Base-by-base conservation (phyloP, 495 filamentous ascomycete genomes). In the Aspergillus baeticus region DNA sequence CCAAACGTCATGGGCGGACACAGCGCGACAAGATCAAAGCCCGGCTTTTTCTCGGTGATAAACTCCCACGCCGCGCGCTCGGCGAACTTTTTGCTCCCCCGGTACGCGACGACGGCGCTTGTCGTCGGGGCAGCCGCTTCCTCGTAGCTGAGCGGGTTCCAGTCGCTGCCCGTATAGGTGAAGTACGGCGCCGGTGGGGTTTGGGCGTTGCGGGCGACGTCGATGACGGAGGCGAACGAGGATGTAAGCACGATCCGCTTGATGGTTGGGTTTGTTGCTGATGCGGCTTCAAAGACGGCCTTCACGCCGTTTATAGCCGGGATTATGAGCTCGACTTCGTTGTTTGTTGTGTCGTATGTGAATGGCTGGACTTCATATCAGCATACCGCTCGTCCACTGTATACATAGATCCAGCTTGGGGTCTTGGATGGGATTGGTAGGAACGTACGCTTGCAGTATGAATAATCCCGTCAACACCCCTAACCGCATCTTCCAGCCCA, bases 291-390 rank as follows among this genome's bases (percentile, higher is more conserved):
- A n/a, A 92, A 75, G 54, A 91, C 79, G 14, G 75, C 73, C 4
- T 79, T 84, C 1, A 87, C 90, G 33, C 88, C 88, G 59, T 82
- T 83, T 48, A 93, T 77, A 11, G 90, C 90, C 0, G 90, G 89
- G 57, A 88, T 78, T 42, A 92, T 70, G 13, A 93, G 77, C 43
- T 92, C 85, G 41, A 77, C 84, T 59, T 89, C 74, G 35, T 86
- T 77, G 67, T 92, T 42, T 13, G 36, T 22, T 58, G 77, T 73
- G 53, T 71, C 71, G 57, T 72, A 64, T 20, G 50, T 43, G 61
- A 69, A 63, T 4, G 69, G 69, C 20, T 55, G n/a, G n/a, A n/a
- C n/a, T n/a, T n/a, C n/a, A n/a, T n/a, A n/a, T n/a, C n/a, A n/a
- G n/a, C n/a, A n/a, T n/a, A n/a, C n/a, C n/a, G n/a, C n/a, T n/a